Base-by-base conservation (phyloP, 78 protist genomes). In the Chrysochromulina tobinii region DNA sequence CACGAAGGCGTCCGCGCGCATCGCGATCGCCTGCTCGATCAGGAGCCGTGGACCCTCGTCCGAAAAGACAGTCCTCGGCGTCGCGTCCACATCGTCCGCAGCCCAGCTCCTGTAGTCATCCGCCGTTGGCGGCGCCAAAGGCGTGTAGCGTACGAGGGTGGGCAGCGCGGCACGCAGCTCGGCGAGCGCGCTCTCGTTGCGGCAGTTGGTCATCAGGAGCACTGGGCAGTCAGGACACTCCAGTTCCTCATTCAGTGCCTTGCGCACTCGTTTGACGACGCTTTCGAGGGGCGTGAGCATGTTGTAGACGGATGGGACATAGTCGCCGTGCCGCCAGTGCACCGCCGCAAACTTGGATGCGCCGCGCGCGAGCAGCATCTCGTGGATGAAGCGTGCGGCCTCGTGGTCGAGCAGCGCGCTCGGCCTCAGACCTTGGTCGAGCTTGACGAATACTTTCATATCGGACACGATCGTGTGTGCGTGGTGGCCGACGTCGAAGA, bases 271-370 rank as follows among this genome's bases (percentile, higher is more conserved):
- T 18, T 18, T 7, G 21, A 38, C 79, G 54, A 69, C 79, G 21
- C 1, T 4, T 5, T 69, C 54, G 18, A 14, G 21, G 14, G 5
- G 17, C 14, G 8, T 11, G 3, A 38, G 25, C 20, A 9, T 11
- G 25, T 11, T 14, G 54, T 69, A 69, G 9, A 14, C 54, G 54
- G 38, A 38, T 38, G 38, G 38, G 38, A 69, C 79, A 5, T 11
- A 69, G 79, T 69, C 79, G 17, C 79, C 79, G 9, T 69, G 79
- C 23, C 79, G 50, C 79, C 79, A 69, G 18, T 69, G 79, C 54
- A 38, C 21, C 1, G 79, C 79, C 20, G 38, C 18, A 18, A 38
- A 38, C 20, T 7, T 7, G 20, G 11, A 14, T 11, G 1, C 50
- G 27, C 8, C 77, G 53, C 54, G 38, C 54, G 12, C 0, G 21